phyloP scores from a whole-genome alignment of 257 asterid genomes.

The Pogostemon cablin region DNA sequence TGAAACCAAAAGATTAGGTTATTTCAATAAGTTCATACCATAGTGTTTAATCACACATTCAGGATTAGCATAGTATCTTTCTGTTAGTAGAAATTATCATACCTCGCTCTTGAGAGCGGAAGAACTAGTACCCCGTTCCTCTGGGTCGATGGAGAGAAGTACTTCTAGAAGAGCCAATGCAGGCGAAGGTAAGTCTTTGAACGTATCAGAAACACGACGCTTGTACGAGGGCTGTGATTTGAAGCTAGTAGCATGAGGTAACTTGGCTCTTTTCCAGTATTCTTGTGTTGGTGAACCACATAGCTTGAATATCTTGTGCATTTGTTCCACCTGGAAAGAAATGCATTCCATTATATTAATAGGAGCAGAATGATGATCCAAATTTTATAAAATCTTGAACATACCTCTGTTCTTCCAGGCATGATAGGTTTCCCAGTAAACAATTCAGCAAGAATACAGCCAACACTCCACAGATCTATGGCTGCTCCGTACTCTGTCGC shows the following conservation, averaged over 20 bases:
- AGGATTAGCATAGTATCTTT: background rate
- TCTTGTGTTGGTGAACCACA: slow-evolving; percentile 91
- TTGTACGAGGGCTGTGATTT: slow-evolving; percentile 64
- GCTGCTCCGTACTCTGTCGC: slow-evolving; percentile 80
- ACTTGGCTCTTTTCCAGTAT: slow-evolving; percentile 69
- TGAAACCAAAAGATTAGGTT: slow-evolving; percentile 33
- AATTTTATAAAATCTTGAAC: background rate
- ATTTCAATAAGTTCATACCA: background rate
- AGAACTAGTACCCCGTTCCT: slow-evolving; percentile 71
- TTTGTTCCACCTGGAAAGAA: slow-evolving; percentile 77
- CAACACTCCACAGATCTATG: slow-evolving; percentile 90
- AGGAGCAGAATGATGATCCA: background rate
- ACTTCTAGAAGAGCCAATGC: slow-evolving; percentile 68
- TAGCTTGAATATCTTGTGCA: slow-evolving; percentile 92
- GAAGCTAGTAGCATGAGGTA: slow-evolving; percentile 81
- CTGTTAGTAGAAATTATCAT: slow-evolving; percentile 3
- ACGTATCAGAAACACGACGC: slow-evolving; percentile 66
- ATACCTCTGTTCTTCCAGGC: slow-evolving; percentile 99
- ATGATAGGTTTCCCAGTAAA: slow-evolving; percentile 82
- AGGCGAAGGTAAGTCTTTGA: slow-evolving; percentile 75
- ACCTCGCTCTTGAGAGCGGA: slow-evolving; percentile 84
- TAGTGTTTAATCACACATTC: background rate
- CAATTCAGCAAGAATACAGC: slow-evolving; percentile 91
- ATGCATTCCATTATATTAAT: background rate
- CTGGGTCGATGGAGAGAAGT: slow-evolving; percentile 90